A percentile compares a stretch with the other conserved stretches of the same genome.
Conservation (phyloP, 176 grass and related monocot genomes). For the Guadua angustifolia region DNA sequence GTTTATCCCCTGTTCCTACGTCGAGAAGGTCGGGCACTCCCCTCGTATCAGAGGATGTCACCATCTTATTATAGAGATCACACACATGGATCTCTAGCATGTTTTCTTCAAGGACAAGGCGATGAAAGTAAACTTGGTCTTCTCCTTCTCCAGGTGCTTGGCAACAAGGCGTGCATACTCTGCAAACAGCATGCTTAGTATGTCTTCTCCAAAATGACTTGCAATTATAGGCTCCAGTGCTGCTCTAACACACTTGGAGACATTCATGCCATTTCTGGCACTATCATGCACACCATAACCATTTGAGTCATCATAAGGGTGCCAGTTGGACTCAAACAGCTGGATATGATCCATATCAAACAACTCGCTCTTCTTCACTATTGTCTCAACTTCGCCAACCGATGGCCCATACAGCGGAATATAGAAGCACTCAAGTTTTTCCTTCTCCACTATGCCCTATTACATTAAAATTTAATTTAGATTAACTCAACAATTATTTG, state of each 20-base stretch:
- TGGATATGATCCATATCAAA: constrained; percentile 40
- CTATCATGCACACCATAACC: neutral
- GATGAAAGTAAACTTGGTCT: constrained; percentile 30
- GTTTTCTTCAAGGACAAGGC: constrained; percentile 26
- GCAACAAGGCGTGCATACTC: neutral
- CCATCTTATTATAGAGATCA: too few species aligned
- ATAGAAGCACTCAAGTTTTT: constrained; percentile 52
- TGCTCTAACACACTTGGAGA: constrained; percentile 13
- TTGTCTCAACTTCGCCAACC: constrained; percentile 32
- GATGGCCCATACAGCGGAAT: constrained; percentile 54
- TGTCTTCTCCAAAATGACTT: constrained; percentile 25
- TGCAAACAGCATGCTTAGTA: constrained; percentile 40
- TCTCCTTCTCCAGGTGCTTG: constrained; percentile 37
- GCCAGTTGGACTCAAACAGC: neutral
- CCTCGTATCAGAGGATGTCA: too few species aligned
- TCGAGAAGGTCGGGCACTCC: too few species aligned
- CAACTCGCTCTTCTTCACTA: constrained; percentile 1
- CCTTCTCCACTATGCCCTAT: constrained; percentile 47
- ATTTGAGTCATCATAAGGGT: neutral
- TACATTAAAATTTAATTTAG: neutral
- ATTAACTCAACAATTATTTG: too few species aligned
- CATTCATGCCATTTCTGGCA: constrained; percentile 14
- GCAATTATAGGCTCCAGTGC: constrained; percentile 27
- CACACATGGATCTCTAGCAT: neutral
- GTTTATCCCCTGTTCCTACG: too few species aligned